Conservation (phyloP, 169 alveolate species). For the Toxoplasma gondii region DNA sequence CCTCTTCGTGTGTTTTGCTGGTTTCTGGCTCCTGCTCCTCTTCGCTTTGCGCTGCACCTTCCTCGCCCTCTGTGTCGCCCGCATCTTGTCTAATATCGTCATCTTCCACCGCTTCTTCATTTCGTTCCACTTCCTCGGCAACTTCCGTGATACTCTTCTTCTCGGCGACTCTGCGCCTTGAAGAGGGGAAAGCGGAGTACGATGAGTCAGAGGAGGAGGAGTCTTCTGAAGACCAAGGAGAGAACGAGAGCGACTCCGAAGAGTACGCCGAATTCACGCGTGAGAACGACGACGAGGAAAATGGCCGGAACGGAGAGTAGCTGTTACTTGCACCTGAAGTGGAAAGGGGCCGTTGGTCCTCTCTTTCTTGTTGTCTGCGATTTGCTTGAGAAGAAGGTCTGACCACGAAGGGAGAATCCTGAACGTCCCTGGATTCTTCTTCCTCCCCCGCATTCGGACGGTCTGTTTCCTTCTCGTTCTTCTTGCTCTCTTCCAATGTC, state of each 20-base stretch:
- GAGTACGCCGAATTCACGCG: background rate
- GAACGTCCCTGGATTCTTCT: background rate
- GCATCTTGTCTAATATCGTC: too few species aligned
- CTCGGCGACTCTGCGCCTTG: background rate
- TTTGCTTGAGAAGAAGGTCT: background rate
- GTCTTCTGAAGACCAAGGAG: background rate
- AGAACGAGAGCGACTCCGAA: background rate
- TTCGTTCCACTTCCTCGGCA: background rate
- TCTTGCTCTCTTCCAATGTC: background rate
- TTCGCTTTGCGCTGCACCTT: too few species aligned
- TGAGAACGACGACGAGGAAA: background rate
- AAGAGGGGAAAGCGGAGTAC: background rate
- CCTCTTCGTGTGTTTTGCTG: background rate
- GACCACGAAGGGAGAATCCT: background rate
- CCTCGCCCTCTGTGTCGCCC: background rate
- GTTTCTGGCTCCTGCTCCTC: background rate
- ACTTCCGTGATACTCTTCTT: background rate
- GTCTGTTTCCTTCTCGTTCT: background rate
- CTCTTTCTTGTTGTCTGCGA: background rate
- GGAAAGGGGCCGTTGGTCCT: background rate
- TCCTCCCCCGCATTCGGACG: background rate
- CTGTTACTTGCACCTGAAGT: background rate
- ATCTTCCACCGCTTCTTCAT: too few species aligned
- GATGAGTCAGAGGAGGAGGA: background rate
- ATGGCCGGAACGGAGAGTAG: background rate